Conservation (phyloP, 805 yeast genomes). For the Millerago galiae region DNA sequence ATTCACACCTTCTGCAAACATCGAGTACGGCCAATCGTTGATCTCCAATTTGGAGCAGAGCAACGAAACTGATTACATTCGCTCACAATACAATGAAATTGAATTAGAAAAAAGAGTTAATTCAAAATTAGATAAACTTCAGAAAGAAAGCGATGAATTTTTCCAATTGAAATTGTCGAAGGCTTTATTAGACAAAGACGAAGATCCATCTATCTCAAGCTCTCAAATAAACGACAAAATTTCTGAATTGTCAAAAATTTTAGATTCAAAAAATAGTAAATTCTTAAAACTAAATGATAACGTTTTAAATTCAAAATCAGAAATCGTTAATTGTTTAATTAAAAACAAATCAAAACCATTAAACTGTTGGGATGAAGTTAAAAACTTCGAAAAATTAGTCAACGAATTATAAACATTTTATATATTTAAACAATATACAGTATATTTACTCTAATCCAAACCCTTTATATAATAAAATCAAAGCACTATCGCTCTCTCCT, state of each 20-base stretch:
- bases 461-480: slow-evolving; percentile 80
- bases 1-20: slow-evolving; percentile 60
- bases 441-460: slow-evolving; percentile 45
- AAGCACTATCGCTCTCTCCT: slow-evolving; percentile 95
- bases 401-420: slow-evolving; percentile 31
- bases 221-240: slow-evolving; percentile 36
- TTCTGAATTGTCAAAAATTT: slow-evolving; percentile 28
- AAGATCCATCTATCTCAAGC: slow-evolving; percentile 27
- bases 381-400: slow-evolving; percentile 57
- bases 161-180: slow-evolving; percentile 45
- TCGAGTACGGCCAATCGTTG: slow-evolving; percentile 60
- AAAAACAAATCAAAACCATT: slow-evolving; percentile 59
- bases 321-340: slow-evolving; percentile 51
- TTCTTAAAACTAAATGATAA: slow-evolving; percentile 32
- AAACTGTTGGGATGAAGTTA: slow-evolving; percentile 79
- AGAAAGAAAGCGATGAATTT: slow-evolving; percentile 42
- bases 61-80: slow-evolving; percentile 62
- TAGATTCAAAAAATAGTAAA: slow-evolving; percentile 31
- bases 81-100: slow-evolving; percentile 62
- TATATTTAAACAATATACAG: neutral
- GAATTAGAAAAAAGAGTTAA: slow-evolving; percentile 61
- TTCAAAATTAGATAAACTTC: slow-evolving; percentile 47
- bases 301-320: slow-evolving; percentile 39
- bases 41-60: slow-evolving; percentile 56
- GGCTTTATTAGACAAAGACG: slow-evolving; percentile 32